Conservation (phyloP, 2,329 filamentous ascomycete genomes). For the Sporothrix protearum region DNA sequence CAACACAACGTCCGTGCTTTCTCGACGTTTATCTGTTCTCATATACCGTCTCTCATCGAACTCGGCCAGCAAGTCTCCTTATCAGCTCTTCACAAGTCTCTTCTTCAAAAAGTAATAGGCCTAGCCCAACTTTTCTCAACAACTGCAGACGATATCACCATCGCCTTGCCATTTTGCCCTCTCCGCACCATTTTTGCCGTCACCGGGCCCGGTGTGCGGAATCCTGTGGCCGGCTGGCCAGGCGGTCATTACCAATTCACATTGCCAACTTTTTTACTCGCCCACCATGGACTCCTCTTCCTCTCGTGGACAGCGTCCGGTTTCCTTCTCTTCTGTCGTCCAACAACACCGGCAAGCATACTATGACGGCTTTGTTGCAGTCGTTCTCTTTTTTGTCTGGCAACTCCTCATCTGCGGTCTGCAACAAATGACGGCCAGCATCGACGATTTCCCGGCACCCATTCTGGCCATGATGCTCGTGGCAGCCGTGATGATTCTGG, state of each 20-base stretch:
- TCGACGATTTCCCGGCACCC: constrained; percentile 45
- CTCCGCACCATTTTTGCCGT: not conserved
- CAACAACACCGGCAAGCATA: constrained; percentile 16
- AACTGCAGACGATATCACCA: not conserved
- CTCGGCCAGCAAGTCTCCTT: not conserved
- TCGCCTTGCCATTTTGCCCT: not conserved
- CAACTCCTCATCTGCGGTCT: constrained; percentile 48
- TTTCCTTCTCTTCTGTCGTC: not conserved
- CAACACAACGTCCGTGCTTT: constrained; percentile 6
- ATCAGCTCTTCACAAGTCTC: not conserved
- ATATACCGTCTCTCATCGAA: not conserved
- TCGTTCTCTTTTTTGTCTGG: constrained; percentile 40
- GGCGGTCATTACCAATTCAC: not conserved
- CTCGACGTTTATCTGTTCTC: not conserved
- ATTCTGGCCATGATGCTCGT: constrained; percentile 47
- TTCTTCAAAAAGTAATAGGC: not conserved
- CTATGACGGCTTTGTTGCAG: constrained; percentile 35
- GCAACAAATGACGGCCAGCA: constrained; percentile 36
- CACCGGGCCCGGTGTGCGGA: constrained; percentile 22
- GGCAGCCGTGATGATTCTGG: constrained; percentile 38
- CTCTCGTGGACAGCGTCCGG: not conserved
- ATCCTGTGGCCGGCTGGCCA: constrained; percentile 21
- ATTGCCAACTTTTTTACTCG: not conserved
- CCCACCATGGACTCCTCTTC: not conserved
- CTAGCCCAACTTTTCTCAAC: not conserved